Conservation (phyloP, 331 rosid genomes). For the Cydonia oblonga region DNA sequence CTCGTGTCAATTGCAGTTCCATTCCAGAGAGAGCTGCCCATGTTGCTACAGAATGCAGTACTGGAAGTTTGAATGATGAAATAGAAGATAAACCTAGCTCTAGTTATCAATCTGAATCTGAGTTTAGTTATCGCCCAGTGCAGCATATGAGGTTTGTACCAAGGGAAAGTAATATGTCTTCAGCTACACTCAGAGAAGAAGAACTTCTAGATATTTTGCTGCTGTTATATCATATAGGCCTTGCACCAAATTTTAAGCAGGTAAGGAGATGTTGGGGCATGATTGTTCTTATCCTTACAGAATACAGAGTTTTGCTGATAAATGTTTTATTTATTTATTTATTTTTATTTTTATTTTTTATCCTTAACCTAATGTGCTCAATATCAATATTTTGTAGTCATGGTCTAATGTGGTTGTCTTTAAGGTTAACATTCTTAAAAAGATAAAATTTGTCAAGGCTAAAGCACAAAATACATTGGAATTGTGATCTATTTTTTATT, state of each 20-base stretch:
- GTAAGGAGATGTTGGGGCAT: constrained; percentile 25
- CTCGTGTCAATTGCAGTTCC: constrained; percentile 52
- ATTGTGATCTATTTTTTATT: not conserved
- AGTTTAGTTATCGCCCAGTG: constrained; percentile 44
- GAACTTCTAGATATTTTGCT: constrained; percentile 77
- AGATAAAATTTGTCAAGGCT: not conserved
- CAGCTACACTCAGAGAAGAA: constrained; percentile 68
- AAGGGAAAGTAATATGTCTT: constrained; percentile 52
- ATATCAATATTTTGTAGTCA: not conserved
- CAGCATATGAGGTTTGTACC: constrained; percentile 54
- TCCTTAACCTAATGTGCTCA: not conserved
- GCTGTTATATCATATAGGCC: constrained; percentile 79
- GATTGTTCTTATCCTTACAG: not conserved
- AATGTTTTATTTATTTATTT: not conserved
- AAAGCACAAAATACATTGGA: not conserved
- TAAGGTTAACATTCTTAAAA: not conserved
- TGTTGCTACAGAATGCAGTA: constrained; percentile 73
- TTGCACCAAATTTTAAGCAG: constrained; percentile 87
- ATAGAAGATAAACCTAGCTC: constrained; percentile 85
- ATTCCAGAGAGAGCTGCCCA: constrained; percentile 78
- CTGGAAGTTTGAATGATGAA: constrained; percentile 70
- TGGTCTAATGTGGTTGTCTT: not conserved
- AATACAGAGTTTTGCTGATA: not conserved
- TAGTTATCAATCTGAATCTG: constrained; percentile 74
- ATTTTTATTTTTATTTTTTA: not conserved